Base-by-base conservation (phyloP, 192 early-diverging fungal species). In the Linnemannia zychae region DNA sequence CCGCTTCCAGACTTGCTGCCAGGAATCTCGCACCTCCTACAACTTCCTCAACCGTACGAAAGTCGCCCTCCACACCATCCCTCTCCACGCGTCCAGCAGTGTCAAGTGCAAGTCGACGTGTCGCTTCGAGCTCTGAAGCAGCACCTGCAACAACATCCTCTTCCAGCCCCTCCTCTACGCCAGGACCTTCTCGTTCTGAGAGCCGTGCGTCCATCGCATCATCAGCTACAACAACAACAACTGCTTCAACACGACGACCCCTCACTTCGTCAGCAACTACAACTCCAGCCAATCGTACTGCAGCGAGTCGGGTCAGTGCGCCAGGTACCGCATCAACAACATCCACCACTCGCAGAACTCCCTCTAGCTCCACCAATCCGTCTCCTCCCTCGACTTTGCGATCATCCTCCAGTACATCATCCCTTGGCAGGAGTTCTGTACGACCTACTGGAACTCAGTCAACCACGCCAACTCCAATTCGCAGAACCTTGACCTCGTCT, bases 61-160 rank as follows among this genome's bases (percentile, higher is more conserved):
- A 65, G 52, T 78, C 76, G 3, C 82, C 82, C 2, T 84, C 82
- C 13, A 84, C 82, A 11, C 76, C 76, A 2, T 74, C 82, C 36
- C 72, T 84, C 20, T 66, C 80, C 7, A 47, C 49, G 2, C 69
- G 22, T 7, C 50, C n/a, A 60, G 74, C 38, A 71, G 1, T 17
- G 37, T 34, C 34, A 52, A 49, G 44, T 53, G 20, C 77, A 47
- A 68, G 66, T 38, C 60, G 82, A 69, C 57, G 77, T 72, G 82
- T 84, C 7, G 76, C 82, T 66, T 84, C 82, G 2, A 79, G 50
- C 18, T 84, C 77, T 76, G 76, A 77, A 40, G 67, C 57, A 12
- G 46, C 22, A 3, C 17, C 74, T 12, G 34, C 7, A 38, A 40
- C 52, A 36, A 44, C 81, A 40, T n/a, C 70, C 22, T 72, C 36